Evolutionary conservation across 768 basidiomycete genomes (phyloP), one percentile per base, ranked within the genome.

Genomic region (Butyriboletus loyo): DNA sequence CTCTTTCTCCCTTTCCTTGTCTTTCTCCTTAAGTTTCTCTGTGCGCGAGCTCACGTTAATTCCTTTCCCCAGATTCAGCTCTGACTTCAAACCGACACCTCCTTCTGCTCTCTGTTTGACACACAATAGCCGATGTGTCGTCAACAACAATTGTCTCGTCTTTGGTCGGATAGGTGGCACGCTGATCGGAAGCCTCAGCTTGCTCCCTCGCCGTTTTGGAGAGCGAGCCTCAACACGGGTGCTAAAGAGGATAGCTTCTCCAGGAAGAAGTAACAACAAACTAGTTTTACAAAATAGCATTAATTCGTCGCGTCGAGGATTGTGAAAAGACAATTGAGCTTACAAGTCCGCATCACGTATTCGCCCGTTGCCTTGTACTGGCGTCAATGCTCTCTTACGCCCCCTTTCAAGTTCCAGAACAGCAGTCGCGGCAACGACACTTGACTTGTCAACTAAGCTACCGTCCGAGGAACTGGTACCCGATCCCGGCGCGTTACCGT

Each of bases 201-300:
- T 76, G 57, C 82, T 84, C 5, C 83, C 81, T 22, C 84, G 80
- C 4, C 83, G 76, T 53, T 77, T 77, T 22, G 79, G 69, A 37
- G 76, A 74, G 15, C 78, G 76, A 13, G 77, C 74, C 59, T 85
- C 83, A 13, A 86, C 83, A 5, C 65, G 68, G 0, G 82, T 78
- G 44, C 73, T 73, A 58, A 80, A 84, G 0, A 84, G 21, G 30
- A 85, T 66, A 1, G 41, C 52, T 59, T 86, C 85, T 5, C 72
- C 75, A 3, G 68, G 67, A n/a, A 69, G 55, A 24, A 86, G 68
- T 9, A 75, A 53, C 6, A 73, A 66, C 7, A 62, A 59, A 54
- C 76, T 75, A 43, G 57, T 14, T 28, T 21, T 32, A 27, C 14
- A 43, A 32, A 22, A 11, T 13, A 30, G 11, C 42, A 46, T 58